These are phyloP conservation scores for Austroboletus eburneus DNA, from an alignment of 768 basidiomycete species.

Conservation along the genomic window DNA sequence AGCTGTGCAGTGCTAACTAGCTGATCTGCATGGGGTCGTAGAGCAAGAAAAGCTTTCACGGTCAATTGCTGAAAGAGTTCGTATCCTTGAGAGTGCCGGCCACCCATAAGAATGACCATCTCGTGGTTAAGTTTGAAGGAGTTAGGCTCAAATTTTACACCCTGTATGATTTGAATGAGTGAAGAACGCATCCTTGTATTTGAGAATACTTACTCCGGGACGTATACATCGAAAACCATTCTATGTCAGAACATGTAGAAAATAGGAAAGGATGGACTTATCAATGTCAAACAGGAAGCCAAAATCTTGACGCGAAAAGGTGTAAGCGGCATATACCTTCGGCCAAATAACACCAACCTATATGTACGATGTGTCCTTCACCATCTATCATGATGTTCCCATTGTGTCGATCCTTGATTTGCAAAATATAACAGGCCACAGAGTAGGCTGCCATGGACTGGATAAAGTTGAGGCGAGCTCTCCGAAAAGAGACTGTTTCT, in stretches of 20 bases:
- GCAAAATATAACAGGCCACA: conserved; percentile 94
- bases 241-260: conserved; percentile 25
- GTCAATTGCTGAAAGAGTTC: conserved; percentile 90
- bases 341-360: conserved; percentile 58
- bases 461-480: conserved; percentile 91
- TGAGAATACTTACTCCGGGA: conserved; percentile 50
- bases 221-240: conserved; percentile 34
- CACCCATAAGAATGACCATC: conserved; percentile 98
- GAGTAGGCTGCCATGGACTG: conserved; percentile 99
- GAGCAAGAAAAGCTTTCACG: conserved; percentile 94
- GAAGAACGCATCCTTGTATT: background rate
- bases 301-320: conserved; percentile 58
- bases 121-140: conserved; percentile 99
- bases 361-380: conserved; percentile 93
- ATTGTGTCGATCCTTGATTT: conserved; percentile 98
- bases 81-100: conserved; percentile 90
- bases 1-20: conserved; percentile 83
- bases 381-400: conserved; percentile 99
- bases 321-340: conserved; percentile 6
- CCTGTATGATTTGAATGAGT: conserved; percentile 43
- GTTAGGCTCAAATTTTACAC: conserved; percentile 97
- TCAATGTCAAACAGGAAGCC: conserved; percentile 98
- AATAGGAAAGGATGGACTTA: conserved; percentile 46
- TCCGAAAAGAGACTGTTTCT: conserved; percentile 87
- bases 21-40: conserved; percentile 91